Percentiles rank a stretch among this genome's conserved stretches.
Evolutionary conservation across 2,329 filamentous ascomycete genomes (phyloP).

Genomic region (Colletotrichum endophyticum): DNA sequence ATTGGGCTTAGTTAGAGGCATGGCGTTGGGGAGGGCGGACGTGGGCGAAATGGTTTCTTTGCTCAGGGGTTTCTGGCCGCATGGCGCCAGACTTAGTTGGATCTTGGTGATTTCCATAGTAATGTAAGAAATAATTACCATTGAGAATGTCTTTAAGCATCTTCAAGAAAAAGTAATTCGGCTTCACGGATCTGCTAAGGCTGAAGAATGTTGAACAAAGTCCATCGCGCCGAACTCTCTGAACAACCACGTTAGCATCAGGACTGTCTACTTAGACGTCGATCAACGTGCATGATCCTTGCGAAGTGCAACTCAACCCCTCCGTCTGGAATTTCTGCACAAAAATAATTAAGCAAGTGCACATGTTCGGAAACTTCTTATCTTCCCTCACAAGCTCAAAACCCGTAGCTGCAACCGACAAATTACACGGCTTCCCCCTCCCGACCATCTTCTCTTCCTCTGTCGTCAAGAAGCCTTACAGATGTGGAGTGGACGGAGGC

Average conservation of each 20-base stretch:
- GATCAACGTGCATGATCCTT: not conserved
- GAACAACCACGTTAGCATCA: not conserved
- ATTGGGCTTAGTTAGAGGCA: not conserved
- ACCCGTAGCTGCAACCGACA: not conserved
- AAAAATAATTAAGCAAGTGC: not conserved
- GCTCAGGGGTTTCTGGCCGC: not conserved
- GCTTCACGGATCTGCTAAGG: not conserved
- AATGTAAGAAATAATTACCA: not conserved
- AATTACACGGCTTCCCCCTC: not conserved
- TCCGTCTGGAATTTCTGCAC: not conserved
- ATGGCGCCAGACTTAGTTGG: not conserved
- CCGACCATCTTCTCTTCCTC: not conserved
- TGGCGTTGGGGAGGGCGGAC: not conserved
- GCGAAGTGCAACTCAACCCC: not conserved
- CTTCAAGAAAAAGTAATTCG: not conserved
- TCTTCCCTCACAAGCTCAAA: not conserved
- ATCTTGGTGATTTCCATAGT: not conserved
- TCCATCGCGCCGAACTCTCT: not conserved
- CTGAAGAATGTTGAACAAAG: not conserved
- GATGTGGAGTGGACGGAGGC: not conserved
- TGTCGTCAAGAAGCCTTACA: not conserved
- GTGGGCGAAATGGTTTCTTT: not conserved
- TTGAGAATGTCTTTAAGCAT: not conserved
- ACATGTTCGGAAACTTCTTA: not conserved
- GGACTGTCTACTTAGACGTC: not conserved